A percentile compares a stretch with the other conserved stretches of the same genome.
Evolutionary conservation across 208 protist species (phyloP).

Genomic region (Trypanosoma platydactyli): DNA sequence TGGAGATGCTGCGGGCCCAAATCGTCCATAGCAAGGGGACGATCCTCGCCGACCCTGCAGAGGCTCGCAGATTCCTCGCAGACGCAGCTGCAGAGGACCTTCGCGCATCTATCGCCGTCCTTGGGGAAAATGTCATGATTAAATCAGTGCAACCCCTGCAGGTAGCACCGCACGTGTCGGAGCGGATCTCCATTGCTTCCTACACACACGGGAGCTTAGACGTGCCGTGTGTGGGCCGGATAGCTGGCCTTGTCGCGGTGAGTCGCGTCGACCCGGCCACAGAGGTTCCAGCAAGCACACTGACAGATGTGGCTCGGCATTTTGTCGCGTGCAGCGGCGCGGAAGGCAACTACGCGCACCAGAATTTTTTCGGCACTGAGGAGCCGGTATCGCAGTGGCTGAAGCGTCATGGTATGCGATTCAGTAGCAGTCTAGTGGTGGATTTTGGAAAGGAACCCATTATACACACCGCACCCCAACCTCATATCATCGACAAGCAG

Average conservation of each 20-base stretch:
- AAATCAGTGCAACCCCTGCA: constrained; percentile 52
- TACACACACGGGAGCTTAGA: constrained; percentile 77
- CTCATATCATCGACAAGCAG: not conserved
- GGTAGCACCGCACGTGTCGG: constrained; percentile 44
- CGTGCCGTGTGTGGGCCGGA: constrained; percentile 60
- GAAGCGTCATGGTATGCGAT: constrained; percentile 69
- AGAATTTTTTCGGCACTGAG: constrained; percentile 80
- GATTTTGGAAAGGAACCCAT: constrained; percentile 91
- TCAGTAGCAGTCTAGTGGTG: constrained; percentile 76
- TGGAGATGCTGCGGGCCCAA: constrained; percentile 30
- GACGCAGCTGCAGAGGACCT: constrained; percentile 47
- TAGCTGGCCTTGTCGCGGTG: constrained; percentile 79
- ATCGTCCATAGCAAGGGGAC: constrained; percentile 55
- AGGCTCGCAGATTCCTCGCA: constrained; percentile 40
- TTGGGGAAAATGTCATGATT: constrained; percentile 86
- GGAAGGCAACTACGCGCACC: constrained; percentile 73
- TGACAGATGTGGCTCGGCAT: constrained; percentile 70
- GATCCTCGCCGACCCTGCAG: constrained; percentile 50
- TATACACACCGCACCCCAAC: constrained; percentile 47
- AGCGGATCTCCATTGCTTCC: constrained; percentile 61
- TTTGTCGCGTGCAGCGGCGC: constrained; percentile 81
- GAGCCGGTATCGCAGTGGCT: constrained; percentile 87
- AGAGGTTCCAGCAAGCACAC: constrained; percentile 28
- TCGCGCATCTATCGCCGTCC: constrained; percentile 58
- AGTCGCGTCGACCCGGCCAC: constrained; percentile 26